Conservation (phyloP, 2,329 filamentous ascomycete genomes). For the Neopestalotiopsis rosae region DNA sequence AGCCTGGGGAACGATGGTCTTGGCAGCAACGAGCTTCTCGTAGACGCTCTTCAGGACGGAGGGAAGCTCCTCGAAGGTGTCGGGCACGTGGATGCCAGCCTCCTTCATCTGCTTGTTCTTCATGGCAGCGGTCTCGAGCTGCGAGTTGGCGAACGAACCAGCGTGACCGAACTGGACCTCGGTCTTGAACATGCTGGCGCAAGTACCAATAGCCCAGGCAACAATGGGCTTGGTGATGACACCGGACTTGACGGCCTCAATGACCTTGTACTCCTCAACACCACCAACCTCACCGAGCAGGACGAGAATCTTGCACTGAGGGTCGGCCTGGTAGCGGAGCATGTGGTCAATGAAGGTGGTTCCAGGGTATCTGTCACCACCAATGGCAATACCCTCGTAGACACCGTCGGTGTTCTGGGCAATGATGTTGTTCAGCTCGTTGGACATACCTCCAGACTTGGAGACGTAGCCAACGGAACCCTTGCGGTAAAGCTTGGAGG, state of each 20-base stretch:
- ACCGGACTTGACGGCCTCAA: slow-evolving; percentile 94
- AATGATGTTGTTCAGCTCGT: slow-evolving; percentile 99
- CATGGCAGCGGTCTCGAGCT: slow-evolving; percentile 92
- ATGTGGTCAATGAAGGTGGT: slow-evolving; percentile 99
- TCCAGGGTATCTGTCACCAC: slow-evolving; percentile 97
- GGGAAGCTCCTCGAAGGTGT: slow-evolving; percentile 97
- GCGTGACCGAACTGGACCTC: slow-evolving; percentile 99
- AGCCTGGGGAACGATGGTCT: slow-evolving; percentile 81
- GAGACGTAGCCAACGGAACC: slow-evolving; percentile 99
- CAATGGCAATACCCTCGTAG: slow-evolving; percentile 98
- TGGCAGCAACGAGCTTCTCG: slow-evolving; percentile 83
- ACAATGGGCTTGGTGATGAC: slow-evolving; percentile 98
- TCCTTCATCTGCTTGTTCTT: slow-evolving; percentile 99
- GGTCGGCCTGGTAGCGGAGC: slow-evolving; percentile 94
- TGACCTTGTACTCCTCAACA: slow-evolving; percentile 99
- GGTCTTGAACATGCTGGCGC: slow-evolving; percentile 99
- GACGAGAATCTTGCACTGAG: slow-evolving; percentile 96
- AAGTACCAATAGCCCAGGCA: slow-evolving; percentile 98
- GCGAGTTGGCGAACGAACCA: slow-evolving; percentile 98
- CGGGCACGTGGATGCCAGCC: slow-evolving; percentile 90
- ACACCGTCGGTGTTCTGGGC: slow-evolving; percentile 96
- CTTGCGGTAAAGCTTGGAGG: slow-evolving; percentile 99
- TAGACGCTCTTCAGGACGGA: slow-evolving; percentile 79
- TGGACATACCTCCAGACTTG: slow-evolving; percentile 99
- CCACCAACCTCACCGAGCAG: slow-evolving; percentile 98